These are phyloP conservation scores for Aspergillus transmontanensis DNA, from an alignment of 2,329 filamentous ascomycete species.

Conservation along the genomic window DNA sequence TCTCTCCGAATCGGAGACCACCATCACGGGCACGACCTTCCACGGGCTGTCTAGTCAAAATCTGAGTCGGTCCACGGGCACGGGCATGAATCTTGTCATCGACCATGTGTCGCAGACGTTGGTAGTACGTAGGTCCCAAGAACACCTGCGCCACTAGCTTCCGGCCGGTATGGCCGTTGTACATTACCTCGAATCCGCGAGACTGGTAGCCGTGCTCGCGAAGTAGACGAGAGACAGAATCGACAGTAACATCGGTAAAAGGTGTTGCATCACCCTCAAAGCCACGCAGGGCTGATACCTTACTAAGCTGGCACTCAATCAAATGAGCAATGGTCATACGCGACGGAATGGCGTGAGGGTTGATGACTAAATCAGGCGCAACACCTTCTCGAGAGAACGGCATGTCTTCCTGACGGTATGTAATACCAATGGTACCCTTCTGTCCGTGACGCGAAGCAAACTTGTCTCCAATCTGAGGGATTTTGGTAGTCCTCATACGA, in stretches of 20 bases:
- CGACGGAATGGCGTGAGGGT: slow-evolving; percentile 98
- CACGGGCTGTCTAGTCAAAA: slow-evolving; percentile 93
- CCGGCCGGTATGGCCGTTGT: slow-evolving; percentile 93
- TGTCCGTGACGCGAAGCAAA: slow-evolving; percentile 99
- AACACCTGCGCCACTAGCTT: slow-evolving; percentile 95
- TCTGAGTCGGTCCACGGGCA: slow-evolving; percentile 93
- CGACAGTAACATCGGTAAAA: slow-evolving; percentile 96
- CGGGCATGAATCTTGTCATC: slow-evolving; percentile 99
- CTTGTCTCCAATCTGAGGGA: slow-evolving; percentile 98
- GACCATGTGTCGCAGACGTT: slow-evolving; percentile 98
- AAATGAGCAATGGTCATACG: slow-evolving; percentile 99
- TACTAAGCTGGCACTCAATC: slow-evolving; percentile 97
- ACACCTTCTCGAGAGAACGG: slow-evolving; percentile 92
- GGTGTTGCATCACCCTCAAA: slow-evolving; percentile 97
- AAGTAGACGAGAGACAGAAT: slow-evolving; percentile 84
- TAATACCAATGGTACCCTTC: slow-evolving; percentile 98
- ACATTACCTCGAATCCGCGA: slow-evolving; percentile 97
- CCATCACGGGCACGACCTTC: slow-evolving; percentile 98
- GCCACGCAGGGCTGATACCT: slow-evolving; percentile 89
- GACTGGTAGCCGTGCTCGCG: slow-evolving; percentile 92
- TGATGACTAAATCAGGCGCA: slow-evolving; percentile 95
- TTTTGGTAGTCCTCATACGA: slow-evolving; percentile 93
- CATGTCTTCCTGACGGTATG: slow-evolving; percentile 98
- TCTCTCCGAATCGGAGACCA: slow-evolving; percentile 98
- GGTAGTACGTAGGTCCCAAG: slow-evolving; percentile 97